Base-by-base conservation (phyloP, 495 filamentous ascomycete genomes). In the Aspergillus avenaceus region DNA sequence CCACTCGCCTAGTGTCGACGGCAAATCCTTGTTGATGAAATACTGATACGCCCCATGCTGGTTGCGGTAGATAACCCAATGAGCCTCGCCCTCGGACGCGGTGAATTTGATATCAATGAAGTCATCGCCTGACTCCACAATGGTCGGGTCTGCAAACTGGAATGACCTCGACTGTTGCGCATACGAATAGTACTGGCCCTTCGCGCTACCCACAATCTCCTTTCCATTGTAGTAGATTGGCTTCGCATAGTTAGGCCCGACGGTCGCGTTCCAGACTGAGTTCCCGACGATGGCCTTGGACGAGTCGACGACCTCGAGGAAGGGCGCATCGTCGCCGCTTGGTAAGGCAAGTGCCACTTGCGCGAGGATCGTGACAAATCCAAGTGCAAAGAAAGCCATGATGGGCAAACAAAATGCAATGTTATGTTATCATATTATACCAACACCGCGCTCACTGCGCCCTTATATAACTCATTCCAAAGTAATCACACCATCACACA, bases 161-260 rank as follows among this genome's bases (percentile, higher is more conserved):
- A 36, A 19, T 25, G 13, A 40, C 21, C 8, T 9, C 11, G 46
- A 16, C 11, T 38, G 29, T 14, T 19, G 16, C 3, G 4, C 67
- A 44, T 72, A 70, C 49, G 60, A 67, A 28, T 70, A 67, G 44
- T 72, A 74, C 50, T 70, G 67, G n/a, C 70, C 67, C 12, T 54
- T 50, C 5, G 70, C 69, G 18, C 65, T 56, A 8, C 63, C 63
- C 3, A 74, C 69, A 19, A 69, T 57, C 46, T 74, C 69, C 9
- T 60, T 47, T 9, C 55, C 59, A 36, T 67, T 67, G 41, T 72
- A 71, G 32, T 51, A 61, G 14, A 72, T 56, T 50, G 69, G 64
- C 7, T 54, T 63, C 9, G 60, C 70, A 46, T 60, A 65, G 9
- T 53, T 52, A 4, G 46, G 47, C 0, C 58, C 59, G 18, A 65